Base-by-base conservation (phyloP, 495 filamentous ascomycete species). In the Glarea lozoyensis region DNA sequence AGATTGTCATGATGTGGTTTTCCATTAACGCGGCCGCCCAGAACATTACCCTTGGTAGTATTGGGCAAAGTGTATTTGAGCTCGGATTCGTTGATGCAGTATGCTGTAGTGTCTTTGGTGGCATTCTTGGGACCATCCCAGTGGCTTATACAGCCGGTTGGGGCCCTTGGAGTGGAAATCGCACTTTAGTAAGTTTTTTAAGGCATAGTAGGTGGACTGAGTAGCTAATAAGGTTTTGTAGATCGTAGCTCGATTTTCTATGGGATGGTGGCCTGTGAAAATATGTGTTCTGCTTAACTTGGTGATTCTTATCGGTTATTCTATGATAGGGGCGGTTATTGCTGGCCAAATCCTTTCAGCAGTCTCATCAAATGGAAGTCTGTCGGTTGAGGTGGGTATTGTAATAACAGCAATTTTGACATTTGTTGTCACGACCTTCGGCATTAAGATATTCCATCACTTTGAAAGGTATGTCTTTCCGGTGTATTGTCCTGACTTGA, bases 181-280 rank as follows among this genome's bases (percentile, higher is more conserved):
- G 84, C 11, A 86, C 82, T 45, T 68, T 85, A 77, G 76, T 78
- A 60, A 46, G 61, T 57, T 33, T 37, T 21, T 3, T 24, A 18
- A 11, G 11, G n/a, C 30, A 23, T 37, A 16, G 33, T 23, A 46
- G 58, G 37, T 58, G 25, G 5, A n/a, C 17, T 34, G 2, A 22
- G 10, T 20, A 18, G 9, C 10, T 4, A 27, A 19, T 38, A 49
- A 13, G 50, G n/a, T 22, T 29, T 13, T 15, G 34, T 52, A 80
- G 72, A 75, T 82, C 9, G 76, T 86, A 46, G 69, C 78, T 13
- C 70, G 83, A 11, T 88, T 80, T 60, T 72, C 76, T 18, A 86
- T 87, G 74, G 84, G 84, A 22, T 88, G 82, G 76, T 88, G 80
- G 78, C 84, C 84, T 1, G 76, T 74, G 50, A 87, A 86, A 60